phyloP scores from a whole-genome alignment of 768 basidiomycete species.

The Kwoniella mangroviensis region DNA sequence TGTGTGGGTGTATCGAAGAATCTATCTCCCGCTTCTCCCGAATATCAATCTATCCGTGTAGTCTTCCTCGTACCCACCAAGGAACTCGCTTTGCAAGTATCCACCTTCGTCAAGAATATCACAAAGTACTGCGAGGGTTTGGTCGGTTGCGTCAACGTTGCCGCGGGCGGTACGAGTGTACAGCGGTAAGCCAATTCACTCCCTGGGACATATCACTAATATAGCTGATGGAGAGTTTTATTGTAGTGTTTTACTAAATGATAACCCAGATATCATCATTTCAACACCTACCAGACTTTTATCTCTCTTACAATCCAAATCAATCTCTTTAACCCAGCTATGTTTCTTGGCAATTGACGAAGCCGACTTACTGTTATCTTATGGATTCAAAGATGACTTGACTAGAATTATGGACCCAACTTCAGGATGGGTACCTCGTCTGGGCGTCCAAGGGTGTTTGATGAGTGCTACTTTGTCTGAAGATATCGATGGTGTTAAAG shows the following conservation, averaged over 20 bases:
- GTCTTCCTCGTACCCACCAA: slow-evolving; percentile 71
- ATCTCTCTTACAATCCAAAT: slow-evolving; percentile 71
- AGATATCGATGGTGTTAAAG: slow-evolving; percentile 89
- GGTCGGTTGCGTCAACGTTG: slow-evolving; percentile 73
- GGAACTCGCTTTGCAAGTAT: slow-evolving; percentile 90
- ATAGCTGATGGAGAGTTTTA: slow-evolving; percentile 3
- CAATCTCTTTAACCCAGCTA: slow-evolving; percentile 68
- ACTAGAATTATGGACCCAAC: slow-evolving; percentile 68
- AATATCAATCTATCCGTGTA: slow-evolving; percentile 68
- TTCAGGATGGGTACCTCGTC: slow-evolving; percentile 61
- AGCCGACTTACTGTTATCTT: slow-evolving; percentile 94
- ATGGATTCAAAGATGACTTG: slow-evolving; percentile 81
- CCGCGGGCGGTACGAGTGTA: slow-evolving; percentile 63
- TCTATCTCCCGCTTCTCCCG: slow-evolving; percentile 31
- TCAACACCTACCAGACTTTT: slow-evolving; percentile 77
- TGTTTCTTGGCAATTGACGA: slow-evolving; percentile 95
- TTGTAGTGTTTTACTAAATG: slow-evolving; percentile 65
- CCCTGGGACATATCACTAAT: background rate
- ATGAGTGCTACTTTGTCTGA: slow-evolving; percentile 99
- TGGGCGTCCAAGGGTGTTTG: slow-evolving; percentile 80
- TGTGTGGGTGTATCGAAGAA: slow-evolving; percentile 13
- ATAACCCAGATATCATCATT: slow-evolving; percentile 78
- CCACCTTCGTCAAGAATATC: slow-evolving; percentile 68
- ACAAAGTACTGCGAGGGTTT: slow-evolving; percentile 76
- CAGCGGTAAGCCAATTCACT: slow-evolving; percentile 52